These are phyloP conservation scores for Coniosporium tulheliwenetii DNA, from an alignment of 2,329 filamentous ascomycete genomes.

Conservation along the genomic window DNA sequence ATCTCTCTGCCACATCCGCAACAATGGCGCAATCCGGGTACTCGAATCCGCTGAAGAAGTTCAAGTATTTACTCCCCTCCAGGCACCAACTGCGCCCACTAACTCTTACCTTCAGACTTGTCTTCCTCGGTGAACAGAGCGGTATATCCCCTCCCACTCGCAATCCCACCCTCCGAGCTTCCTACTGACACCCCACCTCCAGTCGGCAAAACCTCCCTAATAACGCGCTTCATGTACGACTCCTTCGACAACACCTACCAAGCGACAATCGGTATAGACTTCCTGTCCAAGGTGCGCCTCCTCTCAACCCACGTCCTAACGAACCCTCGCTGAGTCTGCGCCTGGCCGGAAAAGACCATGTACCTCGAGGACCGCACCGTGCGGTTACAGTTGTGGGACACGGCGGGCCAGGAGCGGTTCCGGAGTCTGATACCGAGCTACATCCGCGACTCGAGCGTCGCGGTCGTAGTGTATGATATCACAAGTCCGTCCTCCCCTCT, in stretches of 20 bases:
- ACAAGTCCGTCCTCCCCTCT: constrained; percentile 44
- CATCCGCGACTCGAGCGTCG: constrained; percentile 94
- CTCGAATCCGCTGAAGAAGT: constrained; percentile 99
- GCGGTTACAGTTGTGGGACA: constrained; percentile 95
- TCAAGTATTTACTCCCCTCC: constrained; percentile 51
- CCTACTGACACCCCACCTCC: constrained; percentile 9
- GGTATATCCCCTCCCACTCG: constrained; percentile 42
- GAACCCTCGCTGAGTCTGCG: background rate
- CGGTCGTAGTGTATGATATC: constrained; percentile 97
- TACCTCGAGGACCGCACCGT: constrained; percentile 98
- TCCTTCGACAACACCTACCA: constrained; percentile 99
- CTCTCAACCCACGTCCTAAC: background rate
- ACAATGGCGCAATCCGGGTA: constrained; percentile 75
- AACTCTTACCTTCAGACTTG: constrained; percentile 46
- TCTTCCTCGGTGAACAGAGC: constrained; percentile 96
- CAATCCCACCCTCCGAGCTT: background rate
- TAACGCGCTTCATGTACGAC: constrained; percentile 99
- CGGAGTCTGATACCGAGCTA: constrained; percentile 94
- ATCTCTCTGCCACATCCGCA: constrained; percentile 3
- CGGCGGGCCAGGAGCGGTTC: constrained; percentile 93
- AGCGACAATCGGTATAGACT: constrained; percentile 98
- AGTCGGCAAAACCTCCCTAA: constrained; percentile 98
- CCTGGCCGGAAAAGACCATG: constrained; percentile 56
- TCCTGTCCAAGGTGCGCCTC: constrained; percentile 76
- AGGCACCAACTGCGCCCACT: constrained; percentile 5